Conservation (phyloP, 2,329 filamentous ascomycete genomes). For the Venturia asperata region DNA sequence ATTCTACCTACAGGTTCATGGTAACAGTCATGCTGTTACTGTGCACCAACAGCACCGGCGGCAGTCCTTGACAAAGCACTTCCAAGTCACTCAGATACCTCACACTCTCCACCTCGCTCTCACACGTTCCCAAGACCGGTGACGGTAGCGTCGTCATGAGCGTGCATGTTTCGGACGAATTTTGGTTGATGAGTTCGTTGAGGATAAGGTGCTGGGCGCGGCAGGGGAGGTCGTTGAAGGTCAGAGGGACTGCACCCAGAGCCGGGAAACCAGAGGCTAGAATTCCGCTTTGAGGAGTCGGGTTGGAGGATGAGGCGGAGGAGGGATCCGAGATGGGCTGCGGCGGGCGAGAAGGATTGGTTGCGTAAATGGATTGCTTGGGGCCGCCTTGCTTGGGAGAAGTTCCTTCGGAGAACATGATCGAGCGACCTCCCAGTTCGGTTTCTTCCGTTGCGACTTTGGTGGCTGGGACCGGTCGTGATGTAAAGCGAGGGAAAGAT, state of each 20-base stretch:
- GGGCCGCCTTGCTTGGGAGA: conserved; percentile 18
- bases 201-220: conserved; percentile 79
- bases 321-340: background rate
- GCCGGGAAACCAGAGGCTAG: conserved; percentile 44
- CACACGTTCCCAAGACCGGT: conserved; percentile 67
- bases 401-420: conserved; percentile 61
- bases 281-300: conserved; percentile 1
- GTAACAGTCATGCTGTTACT: conserved; percentile 89
- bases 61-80: conserved; percentile 67
- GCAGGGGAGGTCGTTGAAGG: conserved; percentile 80
- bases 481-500: conserved; percentile 61
- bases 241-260: conserved; percentile 59
- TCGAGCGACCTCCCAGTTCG: conserved; percentile 59
- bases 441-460: conserved; percentile 47
- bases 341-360: background rate
- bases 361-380: background rate
- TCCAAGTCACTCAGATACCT: conserved; percentile 72
- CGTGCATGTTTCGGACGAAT: conserved; percentile 58
- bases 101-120: conserved; percentile 61
- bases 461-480: conserved; percentile 64
- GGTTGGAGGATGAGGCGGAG: conserved; percentile 1
- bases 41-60: conserved; percentile 70
- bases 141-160: conserved; percentile 78
- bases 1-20: conserved; percentile 48
- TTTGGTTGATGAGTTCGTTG: conserved; percentile 66